Conservation (phyloP, 1,139 yeast genomes). For the Yamadazyma aaseri region DNA sequence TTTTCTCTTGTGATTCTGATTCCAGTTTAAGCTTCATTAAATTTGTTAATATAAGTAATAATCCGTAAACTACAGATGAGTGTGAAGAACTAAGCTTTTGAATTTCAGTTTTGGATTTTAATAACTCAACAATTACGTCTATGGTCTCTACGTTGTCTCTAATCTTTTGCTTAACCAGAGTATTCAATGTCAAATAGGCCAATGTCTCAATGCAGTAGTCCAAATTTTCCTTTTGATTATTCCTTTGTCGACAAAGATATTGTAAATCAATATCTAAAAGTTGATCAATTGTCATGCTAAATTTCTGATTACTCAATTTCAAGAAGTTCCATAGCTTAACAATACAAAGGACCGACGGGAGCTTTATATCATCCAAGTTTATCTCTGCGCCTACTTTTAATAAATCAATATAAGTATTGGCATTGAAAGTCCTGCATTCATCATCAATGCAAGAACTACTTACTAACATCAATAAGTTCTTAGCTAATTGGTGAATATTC, state of each 20-base stretch:
- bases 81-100: constrained; percentile 9
- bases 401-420: constrained; percentile 27
- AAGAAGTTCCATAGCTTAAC: constrained; percentile 47
- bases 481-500: constrained; percentile 5
- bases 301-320: constrained; percentile 19
- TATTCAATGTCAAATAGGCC: constrained; percentile 45
- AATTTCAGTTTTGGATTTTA: constrained; percentile 9
- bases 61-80: constrained; percentile 32
- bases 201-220: constrained; percentile 43
- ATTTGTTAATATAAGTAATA: constrained; percentile 36
- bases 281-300: constrained; percentile 19
- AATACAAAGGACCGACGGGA: constrained; percentile 33
- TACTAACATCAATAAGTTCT: constrained; percentile 23
- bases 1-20: constrained; percentile 13
- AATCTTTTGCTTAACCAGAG: constrained; percentile 27
- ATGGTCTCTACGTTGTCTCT: constrained; percentile 34
- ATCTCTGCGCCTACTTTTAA: constrained; percentile 22
- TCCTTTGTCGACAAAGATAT: constrained; percentile 18
- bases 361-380: constrained; percentile 20
- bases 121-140: constrained; percentile 18
- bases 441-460: constrained; percentile 38
- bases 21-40: constrained; percentile 29
- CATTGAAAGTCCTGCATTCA: constrained; percentile 32
- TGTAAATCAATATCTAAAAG: constrained; percentile 20
- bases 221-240: constrained; percentile 3